A percentile compares a stretch with the other conserved stretches of the same genome.
Evolutionary conservation across 345 rosid species (phyloP).

Genomic region (Salix purpurea): DNA sequence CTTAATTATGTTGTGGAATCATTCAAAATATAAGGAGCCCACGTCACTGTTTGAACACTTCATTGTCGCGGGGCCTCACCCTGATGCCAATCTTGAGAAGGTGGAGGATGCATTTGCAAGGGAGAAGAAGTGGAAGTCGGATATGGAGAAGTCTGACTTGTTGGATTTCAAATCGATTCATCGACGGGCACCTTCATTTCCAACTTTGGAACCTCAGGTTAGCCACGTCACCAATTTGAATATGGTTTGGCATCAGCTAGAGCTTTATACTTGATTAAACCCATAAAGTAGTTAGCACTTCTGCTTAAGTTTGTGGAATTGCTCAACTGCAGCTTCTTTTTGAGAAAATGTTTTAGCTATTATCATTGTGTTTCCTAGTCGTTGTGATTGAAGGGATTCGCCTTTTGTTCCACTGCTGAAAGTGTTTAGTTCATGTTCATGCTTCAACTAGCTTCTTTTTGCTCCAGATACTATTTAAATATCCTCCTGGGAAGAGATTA

Average conservation of each 20-base stretch:
- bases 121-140: slow-evolving; percentile 78
- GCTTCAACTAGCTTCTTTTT: background rate
- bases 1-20: slow-evolving; percentile 48
- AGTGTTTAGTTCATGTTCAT: background rate
- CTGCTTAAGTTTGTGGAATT: background rate
- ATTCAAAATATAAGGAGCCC: slow-evolving; percentile 60
- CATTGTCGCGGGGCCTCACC: slow-evolving; percentile 79
- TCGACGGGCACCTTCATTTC: slow-evolving; percentile 60
- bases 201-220: slow-evolving; percentile 90
- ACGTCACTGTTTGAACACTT: slow-evolving; percentile 84
- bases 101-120: slow-evolving; percentile 79
- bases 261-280: background rate
- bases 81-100: slow-evolving; percentile 64
- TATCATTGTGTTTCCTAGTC: background rate
- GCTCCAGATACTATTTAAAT: slow-evolving; percentile 70
- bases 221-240: slow-evolving; percentile 8
- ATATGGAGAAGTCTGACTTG: slow-evolving; percentile 52
- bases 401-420: background rate
- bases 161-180: slow-evolving; percentile 44
- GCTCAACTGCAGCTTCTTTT: background rate
- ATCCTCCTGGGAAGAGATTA: slow-evolving; percentile 88
- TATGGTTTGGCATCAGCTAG: background rate
- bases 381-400: background rate
- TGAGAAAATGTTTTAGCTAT: background rate
- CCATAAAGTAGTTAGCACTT: background rate